Base-by-base conservation (phyloP, 1,139 yeast genomes). In the Yamadazyma diddensiae region DNA sequence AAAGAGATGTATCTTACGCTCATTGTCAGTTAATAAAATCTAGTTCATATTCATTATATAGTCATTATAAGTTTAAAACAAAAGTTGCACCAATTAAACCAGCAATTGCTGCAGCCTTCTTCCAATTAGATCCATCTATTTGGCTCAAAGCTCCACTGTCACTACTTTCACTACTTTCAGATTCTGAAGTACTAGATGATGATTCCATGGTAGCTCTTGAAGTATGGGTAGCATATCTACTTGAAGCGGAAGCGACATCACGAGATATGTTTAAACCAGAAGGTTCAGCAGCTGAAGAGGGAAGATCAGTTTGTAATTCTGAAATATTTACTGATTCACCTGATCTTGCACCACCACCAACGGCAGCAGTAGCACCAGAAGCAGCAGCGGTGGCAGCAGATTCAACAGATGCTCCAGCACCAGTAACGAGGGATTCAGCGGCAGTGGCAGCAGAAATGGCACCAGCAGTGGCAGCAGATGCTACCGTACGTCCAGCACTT, bases 31-130 rank as follows among this genome's bases (percentile, higher is more conserved):
- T n/a, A n/a, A n/a, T n/a, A n/a, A n/a, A n/a, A n/a, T n/a, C n/a
- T n/a, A n/a, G n/a, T n/a, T n/a, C n/a, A n/a, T n/a, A n/a, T n/a
- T n/a, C n/a, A n/a, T n/a, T n/a, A n/a, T n/a, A n/a, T n/a, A n/a
- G n/a, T n/a, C n/a, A 9, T 12, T 21, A 21, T 10, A 21, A 21
- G 11, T 21, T 21, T 43, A 62, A 50, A 26, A 65, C 33, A 43
- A 66, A 62, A 26, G 70, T 56, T 41, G 55, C 40, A 28, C 70
- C 72, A 36, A 68, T 55, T 34, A 68, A 35, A 34, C 63, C 65
- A 29, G 61, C 65, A 26, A 68, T 55, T 15, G 60, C 61, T 32
- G 55, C 54, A 22, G 68, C 58, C 50, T 53, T 62, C 54, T 68
- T 68, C 73, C 71, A 66, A 35, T 62, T 54, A 21, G 61, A 57